Base-by-base conservation (phyloP, 164 flowering plant species). In the Dillenia suffruticosa region DNA sequence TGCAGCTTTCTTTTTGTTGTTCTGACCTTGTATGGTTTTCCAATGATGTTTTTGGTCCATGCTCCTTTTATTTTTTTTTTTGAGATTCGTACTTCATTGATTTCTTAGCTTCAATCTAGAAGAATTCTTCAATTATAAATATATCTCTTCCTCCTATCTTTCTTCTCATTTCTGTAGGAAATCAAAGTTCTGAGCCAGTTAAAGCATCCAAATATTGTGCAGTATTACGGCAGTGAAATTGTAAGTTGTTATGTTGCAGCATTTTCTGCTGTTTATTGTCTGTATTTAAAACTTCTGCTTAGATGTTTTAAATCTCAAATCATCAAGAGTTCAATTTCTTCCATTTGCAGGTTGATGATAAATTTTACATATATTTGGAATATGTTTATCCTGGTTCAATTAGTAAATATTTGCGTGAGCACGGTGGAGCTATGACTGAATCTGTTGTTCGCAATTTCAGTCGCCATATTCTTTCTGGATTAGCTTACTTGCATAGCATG, bases 371-470 rank as follows among this genome's bases (percentile, higher is more conserved):
- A 63, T 94, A 85, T 72, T 67, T 94, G 73, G 97, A 94, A 69
- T 89, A 89, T 77, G 96, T 94, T 48, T 81, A 88, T 75, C 96
- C 96, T 32, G 99, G 99, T 61, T 88, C 99, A 63, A 84, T 94
- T 52, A 88, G 77, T 62, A 91, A 82, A 74, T 89, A 87, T 72
- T 73, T 88, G 46, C 92, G 75, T n/a, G 92, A 94, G 10, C 87
- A 89, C 72, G 81, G 87, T 78, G 97, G 97, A 61, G 92, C 93
- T 44, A 80, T 94, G 12, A 85, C 93, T 40, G 99, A 91, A 74
- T 65, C 89, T 61, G 85, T 94, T 56, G 90, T 91, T 46, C 92
- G 96, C 55, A 85, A 75, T 70, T 94, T 89, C 75, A 91, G 96
- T 53, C 86, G 96, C 43, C 99, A 94, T 72, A 91, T 91, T 69